Evolutionary conservation across 371 early-diverging fungal species (phyloP).

Genomic region (Chytridium lagenaria): DNA sequence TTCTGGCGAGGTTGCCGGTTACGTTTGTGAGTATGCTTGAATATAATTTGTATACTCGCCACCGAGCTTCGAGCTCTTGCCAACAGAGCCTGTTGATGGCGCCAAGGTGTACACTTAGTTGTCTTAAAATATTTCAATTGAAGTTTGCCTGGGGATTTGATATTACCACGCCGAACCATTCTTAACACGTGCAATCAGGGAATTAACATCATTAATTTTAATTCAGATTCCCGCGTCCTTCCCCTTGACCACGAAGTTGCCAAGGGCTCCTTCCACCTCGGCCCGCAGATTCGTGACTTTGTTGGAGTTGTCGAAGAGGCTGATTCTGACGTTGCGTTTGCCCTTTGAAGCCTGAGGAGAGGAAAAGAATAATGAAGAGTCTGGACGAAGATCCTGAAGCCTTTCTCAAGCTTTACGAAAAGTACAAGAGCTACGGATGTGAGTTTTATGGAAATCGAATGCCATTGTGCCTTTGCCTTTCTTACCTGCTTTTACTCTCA

Average conservation of each 20-base stretch:
- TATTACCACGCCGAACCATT: too few species aligned
- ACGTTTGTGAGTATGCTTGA: neutral
- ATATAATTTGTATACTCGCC: too few species aligned
- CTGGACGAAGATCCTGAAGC: constrained; percentile 4
- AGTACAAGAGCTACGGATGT: constrained; percentile 29
- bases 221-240: constrained; percentile 14
- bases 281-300: constrained; percentile 41
- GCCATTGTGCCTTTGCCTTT: neutral
- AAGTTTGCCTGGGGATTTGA: too few species aligned
- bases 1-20: constrained; percentile 35
- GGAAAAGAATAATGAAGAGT: constrained; percentile 4
- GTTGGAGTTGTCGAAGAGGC: constrained; percentile 33
- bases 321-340: constrained; percentile 39
- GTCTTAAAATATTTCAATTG: too few species aligned
- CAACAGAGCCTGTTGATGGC: too few species aligned
- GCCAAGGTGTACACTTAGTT: too few species aligned
- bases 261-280: constrained; percentile 32
- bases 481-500: constrained; percentile 2
- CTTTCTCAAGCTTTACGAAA: constrained; percentile 26
- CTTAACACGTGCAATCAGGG: too few species aligned
- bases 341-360: constrained; percentile 17
- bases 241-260: constrained; percentile 26
- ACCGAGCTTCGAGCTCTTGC: too few species aligned
- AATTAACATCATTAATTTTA: too few species aligned
- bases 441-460: neutral